Evolutionary conservation across 2,329 filamentous ascomycete species (phyloP), one percentile per base, ranked within the genome.

Genomic region (Lecanicillium sp.): DNA sequence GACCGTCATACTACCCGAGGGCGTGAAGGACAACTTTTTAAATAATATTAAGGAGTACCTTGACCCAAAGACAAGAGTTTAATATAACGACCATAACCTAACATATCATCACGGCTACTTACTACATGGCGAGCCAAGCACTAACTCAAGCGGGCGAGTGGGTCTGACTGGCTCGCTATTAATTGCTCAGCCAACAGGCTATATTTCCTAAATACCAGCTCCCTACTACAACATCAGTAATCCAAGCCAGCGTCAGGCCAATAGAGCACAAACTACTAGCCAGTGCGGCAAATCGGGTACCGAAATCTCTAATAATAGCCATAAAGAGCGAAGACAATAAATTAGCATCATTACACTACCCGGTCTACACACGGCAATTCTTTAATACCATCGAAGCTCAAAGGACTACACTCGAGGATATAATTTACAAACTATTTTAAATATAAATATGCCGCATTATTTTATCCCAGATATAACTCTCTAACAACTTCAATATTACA

Each of bases 101-200:
- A 58, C 56, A 15, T 61, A 62, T 42, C 55, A 55, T n/a, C 59
- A 60, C 21, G 66, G 67, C 1, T 69, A 70, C 51, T 56, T 71
- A n/a, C 61, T 71, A 27, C 49, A 68, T 43, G 63, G 67, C 1
- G 64, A 62, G 2, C 67, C 66, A 11, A 62, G 67, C n/a, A 70
- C 65, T 1, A n/a, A n/a, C n/a, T n/a, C n/a, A n/a, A n/a, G n/a
- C n/a, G n/a, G n/a, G n/a, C n/a, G n/a, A n/a, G n/a, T n/a, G n/a
- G n/a, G n/a, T n/a, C n/a, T n/a, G n/a, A n/a, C n/a, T n/a, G n/a
- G n/a, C n/a, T n/a, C n/a, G n/a, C n/a, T n/a, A n/a, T n/a, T n/a
- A n/a, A n/a, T n/a, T n/a, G n/a, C n/a, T n/a, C n/a, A n/a, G n/a
- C n/a, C n/a, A n/a, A n/a, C n/a, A n/a, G n/a, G n/a, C n/a, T n/a